Conservation (phyloP, 2,329 filamentous ascomycete genomes). For the Trichophyton schoenleinii region DNA sequence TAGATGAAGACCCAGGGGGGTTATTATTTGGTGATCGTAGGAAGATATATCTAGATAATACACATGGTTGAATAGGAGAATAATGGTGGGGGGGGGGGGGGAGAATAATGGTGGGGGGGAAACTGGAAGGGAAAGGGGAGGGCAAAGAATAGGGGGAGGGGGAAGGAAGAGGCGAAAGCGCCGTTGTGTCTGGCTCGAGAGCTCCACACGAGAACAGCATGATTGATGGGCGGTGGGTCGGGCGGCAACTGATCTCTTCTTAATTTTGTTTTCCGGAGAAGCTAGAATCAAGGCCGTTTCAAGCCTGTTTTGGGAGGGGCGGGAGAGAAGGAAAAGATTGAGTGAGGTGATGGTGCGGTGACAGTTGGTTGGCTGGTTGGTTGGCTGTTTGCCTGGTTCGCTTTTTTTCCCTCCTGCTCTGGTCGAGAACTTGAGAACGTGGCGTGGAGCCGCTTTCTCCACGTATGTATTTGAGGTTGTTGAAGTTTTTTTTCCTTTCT, state of each 20-base stretch:
- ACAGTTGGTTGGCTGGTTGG: neutral
- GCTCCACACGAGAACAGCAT: neutral
- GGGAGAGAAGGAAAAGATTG: neutral
- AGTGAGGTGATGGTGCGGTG: neutral
- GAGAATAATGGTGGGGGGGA: neutral
- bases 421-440: no score
- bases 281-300: neutral
- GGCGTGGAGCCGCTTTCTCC: no score
- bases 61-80: neutral
- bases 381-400: no score
- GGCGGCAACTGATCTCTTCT: neutral
- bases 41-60: neutral
- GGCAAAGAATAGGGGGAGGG: neutral
- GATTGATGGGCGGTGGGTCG: neutral
- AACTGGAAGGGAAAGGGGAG: neutral
- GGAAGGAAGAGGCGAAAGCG: neutral
- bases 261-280: neutral
- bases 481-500: neutral
- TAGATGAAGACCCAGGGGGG: neutral
- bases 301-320: neutral
- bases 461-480: neutral
- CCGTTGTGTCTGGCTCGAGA: neutral
- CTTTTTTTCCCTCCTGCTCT: no score
- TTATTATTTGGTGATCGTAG: neutral
- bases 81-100: neutral